Evolutionary conservation across 331 rosid genomes (phyloP), one percentile per base, ranked within the genome.

Genomic region (Saraca asoca): DNA sequence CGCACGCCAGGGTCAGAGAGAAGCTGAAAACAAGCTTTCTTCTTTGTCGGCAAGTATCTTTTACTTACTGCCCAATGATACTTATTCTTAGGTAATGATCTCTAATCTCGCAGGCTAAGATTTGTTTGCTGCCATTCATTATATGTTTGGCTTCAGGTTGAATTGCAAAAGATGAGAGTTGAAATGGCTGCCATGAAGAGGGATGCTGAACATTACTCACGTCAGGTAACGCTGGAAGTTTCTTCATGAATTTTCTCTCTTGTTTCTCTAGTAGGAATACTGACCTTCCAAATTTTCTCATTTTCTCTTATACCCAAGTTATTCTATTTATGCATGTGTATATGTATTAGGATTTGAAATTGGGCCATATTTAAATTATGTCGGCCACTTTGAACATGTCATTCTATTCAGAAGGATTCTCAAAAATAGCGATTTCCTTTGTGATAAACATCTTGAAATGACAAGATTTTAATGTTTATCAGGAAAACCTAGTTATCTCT

Each of bases 161-260:
- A 94, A 76, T 62, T 88, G 70, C 98, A 88, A 78, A 94, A 88
- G 60, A 73, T 86, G 89, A 94, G 97, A 81, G 97, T 94, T 78
- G 98, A 94, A 82, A 88, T 94, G 96, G 97, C 98, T 82, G 94
- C 98, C 73, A 94, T 94, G 98, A 94, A 86, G 85, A 86, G 98
- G 83, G 98, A 94, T 75, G 97, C 96, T 38, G 98, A 94, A 83
- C 98, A 94, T 73, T 94, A 90, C 75, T 94, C 98, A 6, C 98
- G 97, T 62, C 98, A 94, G 97, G 98, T 94, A 73, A 45, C 60
- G 45, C 57, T 42, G 42, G 62, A 48, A 72, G 63, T 38, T 64
- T 51, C 37, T 39, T 12, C 37, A 13, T 51, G 53, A 49, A 39
- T 58, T 42, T 49, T 9, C 11, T 37, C 38, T 46, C 29, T 46